Conservation (phyloP, 139 green algal species). For the Pseudopediastrum boryanum region DNA sequence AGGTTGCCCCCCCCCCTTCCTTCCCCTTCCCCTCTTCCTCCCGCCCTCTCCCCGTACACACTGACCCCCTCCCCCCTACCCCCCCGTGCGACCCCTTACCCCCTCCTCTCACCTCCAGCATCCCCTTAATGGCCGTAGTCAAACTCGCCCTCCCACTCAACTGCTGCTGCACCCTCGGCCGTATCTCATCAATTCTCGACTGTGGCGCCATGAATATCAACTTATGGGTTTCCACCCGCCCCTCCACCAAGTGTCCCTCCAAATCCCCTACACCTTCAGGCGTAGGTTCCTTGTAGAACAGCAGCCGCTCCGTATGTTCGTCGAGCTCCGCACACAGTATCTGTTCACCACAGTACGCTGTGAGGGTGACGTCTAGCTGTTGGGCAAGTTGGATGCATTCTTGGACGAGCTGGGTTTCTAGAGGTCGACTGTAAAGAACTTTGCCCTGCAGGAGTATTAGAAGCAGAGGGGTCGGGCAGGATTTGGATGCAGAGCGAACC, state of each 20-base stretch:
- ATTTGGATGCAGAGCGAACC: too few relatives aligned
- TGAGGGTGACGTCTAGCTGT: constrained; percentile 53
- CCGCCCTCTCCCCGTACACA: not conserved
- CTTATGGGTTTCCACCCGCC: constrained; percentile 42
- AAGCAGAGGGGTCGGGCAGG: too few relatives aligned
- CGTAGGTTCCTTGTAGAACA: constrained; percentile 78
- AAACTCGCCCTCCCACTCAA: constrained; percentile 52
- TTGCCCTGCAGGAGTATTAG: too few relatives aligned
- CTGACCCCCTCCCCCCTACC: not conserved
- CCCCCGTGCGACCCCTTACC: not conserved
- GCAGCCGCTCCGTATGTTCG: constrained; percentile 75
- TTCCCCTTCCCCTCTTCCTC: not conserved
- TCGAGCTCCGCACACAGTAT: constrained; percentile 69
- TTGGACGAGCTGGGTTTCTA: constrained; percentile 50
- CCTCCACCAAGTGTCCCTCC: not conserved
- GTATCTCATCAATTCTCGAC: constrained; percentile 45
- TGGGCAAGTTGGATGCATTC: constrained; percentile 64
- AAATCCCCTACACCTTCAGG: constrained; percentile 54
- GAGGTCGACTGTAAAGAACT: constrained; percentile 49
- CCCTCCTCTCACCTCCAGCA: constrained; percentile 82
- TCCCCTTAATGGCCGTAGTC: constrained; percentile 81
- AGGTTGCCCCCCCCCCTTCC: not conserved
- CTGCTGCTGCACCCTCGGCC: constrained; percentile 39
- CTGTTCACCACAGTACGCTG: constrained; percentile 68
- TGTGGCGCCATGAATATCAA: constrained; percentile 75